A percentile compares a stretch with the other conserved stretches of the same genome.
These are phyloP conservation scores for Trichoderma sp. DNA, from an alignment of 2,329 filamentous ascomycete species.

Conservation along the genomic window DNA sequence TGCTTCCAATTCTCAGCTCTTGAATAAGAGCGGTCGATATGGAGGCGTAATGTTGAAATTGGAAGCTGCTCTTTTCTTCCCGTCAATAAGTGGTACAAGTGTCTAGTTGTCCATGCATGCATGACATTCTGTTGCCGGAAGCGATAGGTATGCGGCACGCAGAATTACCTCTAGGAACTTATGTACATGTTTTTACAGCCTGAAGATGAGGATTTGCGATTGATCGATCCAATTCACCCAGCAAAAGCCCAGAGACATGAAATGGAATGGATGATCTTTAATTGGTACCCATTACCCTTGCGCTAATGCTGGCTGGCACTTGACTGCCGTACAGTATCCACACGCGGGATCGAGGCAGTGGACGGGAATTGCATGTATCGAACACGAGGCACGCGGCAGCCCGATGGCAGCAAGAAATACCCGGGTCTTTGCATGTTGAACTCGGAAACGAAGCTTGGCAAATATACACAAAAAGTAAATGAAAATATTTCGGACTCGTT, in stretches of 20 bases:
- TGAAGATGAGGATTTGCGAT: neutral
- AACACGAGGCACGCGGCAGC: neutral
- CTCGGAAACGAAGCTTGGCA: neutral
- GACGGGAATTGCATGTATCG: neutral
- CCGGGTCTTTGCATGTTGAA: neutral
- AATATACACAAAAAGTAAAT: neutral
- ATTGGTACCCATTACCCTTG: neutral
- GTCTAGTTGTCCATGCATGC: neutral
- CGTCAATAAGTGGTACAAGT: neutral
- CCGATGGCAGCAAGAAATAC: neutral
- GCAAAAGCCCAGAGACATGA: neutral
- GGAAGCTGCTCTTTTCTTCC: neutral
- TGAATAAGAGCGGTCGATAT: neutral
- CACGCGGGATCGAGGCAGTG: neutral
- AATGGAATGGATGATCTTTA: neutral
- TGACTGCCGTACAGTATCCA: constrained; percentile 10
- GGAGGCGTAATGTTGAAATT: neutral
- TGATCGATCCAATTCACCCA: neutral
- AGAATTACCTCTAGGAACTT: neutral
- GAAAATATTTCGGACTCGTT: neutral
- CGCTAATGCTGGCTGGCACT: neutral
- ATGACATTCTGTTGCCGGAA: neutral
- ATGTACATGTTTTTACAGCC: neutral
- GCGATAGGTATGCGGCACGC: neutral
- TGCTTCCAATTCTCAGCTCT: neutral